phyloP scores from a whole-genome alignment of 352 stramenopile genomes.

The Phytophthora brassicae region DNA sequence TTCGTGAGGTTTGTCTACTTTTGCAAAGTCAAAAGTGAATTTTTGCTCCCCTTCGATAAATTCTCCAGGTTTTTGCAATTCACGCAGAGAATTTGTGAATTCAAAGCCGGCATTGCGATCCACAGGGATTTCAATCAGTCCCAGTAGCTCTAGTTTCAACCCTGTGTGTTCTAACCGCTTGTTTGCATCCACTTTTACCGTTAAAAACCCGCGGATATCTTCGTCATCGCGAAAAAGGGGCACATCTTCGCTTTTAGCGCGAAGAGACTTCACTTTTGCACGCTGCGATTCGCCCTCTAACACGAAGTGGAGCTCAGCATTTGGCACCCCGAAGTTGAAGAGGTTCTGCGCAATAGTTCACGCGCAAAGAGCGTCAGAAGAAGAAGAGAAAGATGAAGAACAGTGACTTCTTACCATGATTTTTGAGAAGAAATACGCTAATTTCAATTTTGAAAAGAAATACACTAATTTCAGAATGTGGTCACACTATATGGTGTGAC shows the following conservation, averaged over 20 bases:
- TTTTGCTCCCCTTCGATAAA: slow-evolving; percentile 47
- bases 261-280: slow-evolving; percentile 10
- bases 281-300: slow-evolving; percentile 38
- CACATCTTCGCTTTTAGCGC: slow-evolving; percentile 39
- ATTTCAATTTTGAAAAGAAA: too few species aligned
- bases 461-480: too few species aligned
- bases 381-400: not conserved
- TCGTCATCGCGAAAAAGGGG: slow-evolving; percentile 61
- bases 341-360: too few species aligned
- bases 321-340: slow-evolving; percentile 51
- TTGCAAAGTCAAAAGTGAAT: slow-evolving; percentile 94
- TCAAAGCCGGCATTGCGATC: slow-evolving; percentile 87
- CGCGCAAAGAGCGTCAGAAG: not conserved
- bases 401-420: not conserved
- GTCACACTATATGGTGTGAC: too few species aligned
- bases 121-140: slow-evolving; percentile 90
- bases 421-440: too few species aligned
- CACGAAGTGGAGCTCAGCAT: slow-evolving; percentile 41
- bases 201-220: slow-evolving; percentile 62
- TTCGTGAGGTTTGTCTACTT: slow-evolving; percentile 95
- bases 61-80: slow-evolving; percentile 88
- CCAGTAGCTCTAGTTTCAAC: slow-evolving; percentile 96
- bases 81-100: slow-evolving; percentile 91
- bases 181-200: slow-evolving; percentile 73
- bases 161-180: slow-evolving; percentile 96